Percentiles rank a stretch among this genome's conserved stretches.
Conservation (phyloP, 371 early-diverging fungal genomes). For the Syncephalastrum racemosum region DNA sequence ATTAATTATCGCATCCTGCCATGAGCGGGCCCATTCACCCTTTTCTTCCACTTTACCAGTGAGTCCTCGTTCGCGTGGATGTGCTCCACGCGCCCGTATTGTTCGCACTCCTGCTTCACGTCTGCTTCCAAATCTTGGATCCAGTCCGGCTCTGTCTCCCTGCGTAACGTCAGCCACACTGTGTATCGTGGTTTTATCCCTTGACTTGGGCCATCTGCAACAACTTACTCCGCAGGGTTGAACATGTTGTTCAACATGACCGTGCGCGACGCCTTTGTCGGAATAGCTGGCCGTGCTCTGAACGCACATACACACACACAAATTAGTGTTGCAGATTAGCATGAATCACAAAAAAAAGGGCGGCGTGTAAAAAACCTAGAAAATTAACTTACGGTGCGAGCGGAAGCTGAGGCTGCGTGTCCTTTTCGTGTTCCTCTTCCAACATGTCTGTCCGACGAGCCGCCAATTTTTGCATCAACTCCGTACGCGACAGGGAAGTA, state of each 20-base stretch:
- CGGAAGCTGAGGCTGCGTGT: not conserved
- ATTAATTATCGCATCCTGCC: no score
- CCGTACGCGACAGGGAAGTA: slow-evolving; percentile 76
- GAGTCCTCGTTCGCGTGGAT: slow-evolving; percentile 73
- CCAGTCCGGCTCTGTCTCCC: slow-evolving; percentile 89
- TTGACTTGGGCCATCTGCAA: not conserved
- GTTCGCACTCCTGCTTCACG: slow-evolving; percentile 79
- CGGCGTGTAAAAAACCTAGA: not conserved
- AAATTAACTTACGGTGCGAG: slow-evolving; percentile 22
- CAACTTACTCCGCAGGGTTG: slow-evolving; percentile 80
- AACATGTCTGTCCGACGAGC: slow-evolving; percentile 37
- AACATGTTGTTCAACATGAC: slow-evolving; percentile 93
- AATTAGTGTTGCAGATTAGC: slow-evolving; percentile 4
- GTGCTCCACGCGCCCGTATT: slow-evolving; percentile 78
- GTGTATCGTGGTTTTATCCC: no score
- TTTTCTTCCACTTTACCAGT: slow-evolving; percentile 32
- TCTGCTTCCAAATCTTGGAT: slow-evolving; percentile 86
- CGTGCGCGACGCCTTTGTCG: slow-evolving; percentile 49
- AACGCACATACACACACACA: not conserved
- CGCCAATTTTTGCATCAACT: slow-evolving; percentile 86
- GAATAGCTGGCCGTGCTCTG: slow-evolving; percentile 46
- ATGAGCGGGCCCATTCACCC: not conserved
- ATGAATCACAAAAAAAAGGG: slow-evolving; percentile 5
- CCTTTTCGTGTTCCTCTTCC: slow-evolving; percentile 13
- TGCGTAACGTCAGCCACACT: slow-evolving; percentile 23